Evolutionary conservation across 106 monocot genomes (phyloP), one percentile per base, ranked within the genome.

Genomic region (Ottelia alismoides): DNA sequence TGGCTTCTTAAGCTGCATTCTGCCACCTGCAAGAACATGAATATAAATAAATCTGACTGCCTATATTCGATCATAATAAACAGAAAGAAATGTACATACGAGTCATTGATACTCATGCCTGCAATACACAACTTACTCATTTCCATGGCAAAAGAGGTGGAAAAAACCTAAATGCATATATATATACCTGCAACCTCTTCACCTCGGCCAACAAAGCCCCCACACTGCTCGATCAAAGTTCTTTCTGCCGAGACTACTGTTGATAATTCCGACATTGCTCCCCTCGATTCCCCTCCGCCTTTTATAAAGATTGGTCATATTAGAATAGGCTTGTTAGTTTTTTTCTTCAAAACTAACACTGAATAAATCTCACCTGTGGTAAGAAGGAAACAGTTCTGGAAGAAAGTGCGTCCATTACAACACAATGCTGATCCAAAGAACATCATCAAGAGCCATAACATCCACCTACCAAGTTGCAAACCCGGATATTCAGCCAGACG

Each of bases 371-470:
- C 6, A 89, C 96, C 75, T 69, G 62, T 17, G 78, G 58, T 28
- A 82, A 27, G 58, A 74, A 82, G 18, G 20, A 69, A 25, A 55
- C 56, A 12, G 79, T 64, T 50, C 51, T 53, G 12, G 64, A 28
- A 19, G 68, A 74, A 20, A 81, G 25, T 28, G 76, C 62, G 19
- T 80, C 76, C 28, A 89, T 29, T 22, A 77, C n/a, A 51, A 24
- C 67, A 64, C 14, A 27, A 56, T 30, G 72, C 74, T 51, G 66
- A 74, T 23, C 48, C 44, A n/a, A 44, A 98, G 63, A 22, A 57
- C 72, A 45, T 69, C 73, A 48, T 52, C 49, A 3, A 98, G 28
- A 54, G 82, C 82, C 27, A 7, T 45, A 2, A 67, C 11, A 72
- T 82, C 74, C 14, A 56, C 82, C 94, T 96, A 69, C 25, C 62